Base-by-base conservation (phyloP, 345 rosid species). In the Lepidium africanum region DNA sequence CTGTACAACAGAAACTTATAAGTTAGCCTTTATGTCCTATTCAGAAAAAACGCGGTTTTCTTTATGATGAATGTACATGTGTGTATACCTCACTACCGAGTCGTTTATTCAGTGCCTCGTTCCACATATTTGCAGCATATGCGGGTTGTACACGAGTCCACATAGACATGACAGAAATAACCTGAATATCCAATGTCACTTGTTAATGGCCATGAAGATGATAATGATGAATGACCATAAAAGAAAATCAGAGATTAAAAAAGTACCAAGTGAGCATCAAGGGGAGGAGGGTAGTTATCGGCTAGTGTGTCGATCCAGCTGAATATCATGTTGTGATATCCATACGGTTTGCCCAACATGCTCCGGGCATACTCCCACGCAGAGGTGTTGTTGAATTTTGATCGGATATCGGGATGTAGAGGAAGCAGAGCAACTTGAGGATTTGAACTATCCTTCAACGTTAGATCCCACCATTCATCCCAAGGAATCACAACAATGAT, bases 121-220 rank as follows among this genome's bases (percentile, higher is more conserved):
- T 91, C 97, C 99, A 94, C 97, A 94, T 89, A 77, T 91, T 91
- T 53, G 97, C 96, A 64, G 97, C 97, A 79, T 94, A 91, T 66
- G 95, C 83, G 9, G 97, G 96, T 86, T 94, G 97, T 81, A 94
- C 83, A 62, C 96, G 78, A 41, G 91, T 86, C 99, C 96, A 94
- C 95, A 91, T 89, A 71, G 97, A 84, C 96, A 94, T 91, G 91
- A 89, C 91, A 87, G 99, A 94, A 85, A 87, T 76, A 71, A 94
- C 92, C 99, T 93, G 86, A 69, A 78, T 74, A 10, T 35, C 6
- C 30, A 67, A 69, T 10, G 27, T 32, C 56, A 42, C 15, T 65
- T 23, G 42, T 27, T 32, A 43, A 71, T 16, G 25, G 0, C 42
- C 32, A 46, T 12, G 35, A 9, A n/a, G 57, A 30, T 60, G 60